Base-by-base conservation (phyloP, 768 basidiomycete genomes). In the Mycena haematopus region DNA sequence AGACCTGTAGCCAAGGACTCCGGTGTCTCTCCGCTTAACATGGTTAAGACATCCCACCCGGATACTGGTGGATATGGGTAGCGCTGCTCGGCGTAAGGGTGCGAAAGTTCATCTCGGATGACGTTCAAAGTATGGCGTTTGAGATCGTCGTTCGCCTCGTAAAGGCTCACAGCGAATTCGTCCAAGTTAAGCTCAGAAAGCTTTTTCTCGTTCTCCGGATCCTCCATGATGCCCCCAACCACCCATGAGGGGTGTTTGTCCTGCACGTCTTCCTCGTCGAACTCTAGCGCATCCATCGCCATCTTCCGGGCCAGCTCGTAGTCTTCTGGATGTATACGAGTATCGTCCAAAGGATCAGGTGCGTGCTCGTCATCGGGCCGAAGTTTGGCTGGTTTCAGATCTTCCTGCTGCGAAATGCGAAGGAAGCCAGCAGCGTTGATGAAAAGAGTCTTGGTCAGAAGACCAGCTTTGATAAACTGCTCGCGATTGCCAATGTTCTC, bases 251-350 rank as follows among this genome's bases (percentile, higher is more conserved):
- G 92, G 72, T 96, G 92, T 69, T 92, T 88, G 66, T 93, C 93
- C 58, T 92, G 92, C 35, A 95, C 83, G 77, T 99, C 97, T 74
- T 99, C 97, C 70, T 96, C 95, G 67, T 99, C 97, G n/a, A 94
- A 83, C 71, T 98, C 97, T 15, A 99, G 84, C 6, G 96, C 95
- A 75, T 98, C 95, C 21, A 93, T 92, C 38, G 96, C 96, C 95
- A 99, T 97, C 80, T 99, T 98, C 36, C 94, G 89, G 4, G 97
- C 96, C 40, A 99, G 83, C 67, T 98, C 96, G 72, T 99, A 99
- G 76, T 99, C 97, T 73, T 96, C 93, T 7, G 94, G 94, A 71
- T 99, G 97, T 56, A 99, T 93, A 21, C 97, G 92, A 38, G 96
- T 99, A 71, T 89, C 88, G 71, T 99, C 97, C 55, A 99, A 81